A percentile compares a stretch with the other conserved stretches of the same genome.
Evolutionary conservation across 352 stramenopile species (phyloP).

Genomic region (Globisporangium radiosum): DNA sequence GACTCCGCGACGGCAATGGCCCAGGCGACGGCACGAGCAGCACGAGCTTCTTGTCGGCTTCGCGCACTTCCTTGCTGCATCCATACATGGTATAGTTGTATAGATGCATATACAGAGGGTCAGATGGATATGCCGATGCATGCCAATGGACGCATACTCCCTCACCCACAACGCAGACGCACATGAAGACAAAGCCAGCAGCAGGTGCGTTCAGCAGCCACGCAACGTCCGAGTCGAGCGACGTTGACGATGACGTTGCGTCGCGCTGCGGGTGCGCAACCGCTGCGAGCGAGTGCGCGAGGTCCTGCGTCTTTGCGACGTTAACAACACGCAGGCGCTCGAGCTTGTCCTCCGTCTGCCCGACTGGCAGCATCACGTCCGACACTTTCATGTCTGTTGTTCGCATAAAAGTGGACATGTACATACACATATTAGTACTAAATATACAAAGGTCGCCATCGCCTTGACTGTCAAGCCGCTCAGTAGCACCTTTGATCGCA

Average conservation of each 20-base stretch:
- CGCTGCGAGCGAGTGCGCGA: slow-evolving; percentile 67
- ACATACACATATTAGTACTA: neutral
- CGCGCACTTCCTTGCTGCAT: slow-evolving; percentile 65
- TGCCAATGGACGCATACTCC: slow-evolving; percentile 1
- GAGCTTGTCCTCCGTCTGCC: slow-evolving; percentile 63
- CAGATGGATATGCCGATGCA: neutral
- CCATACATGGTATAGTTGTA: neutral
- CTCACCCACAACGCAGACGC: slow-evolving; percentile 14
- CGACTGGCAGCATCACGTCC: slow-evolving; percentile 80
- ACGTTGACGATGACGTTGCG: slow-evolving; percentile 14
- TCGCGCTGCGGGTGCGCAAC: slow-evolving; percentile 45
- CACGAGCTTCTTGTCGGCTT: slow-evolving; percentile 72
- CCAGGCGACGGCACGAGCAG: slow-evolving; percentile 79
- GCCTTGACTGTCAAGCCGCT: too few species aligned
- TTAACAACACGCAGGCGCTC: slow-evolving; percentile 62
- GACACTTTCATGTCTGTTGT: slow-evolving; percentile 75
- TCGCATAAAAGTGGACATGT: neutral
- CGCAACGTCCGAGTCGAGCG: slow-evolving; percentile 37
- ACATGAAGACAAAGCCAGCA: slow-evolving; percentile 84
- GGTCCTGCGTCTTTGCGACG: slow-evolving; percentile 64
- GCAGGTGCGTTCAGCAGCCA: slow-evolving; percentile 56
- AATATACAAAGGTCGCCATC: neutral
- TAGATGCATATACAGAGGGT: neutral
- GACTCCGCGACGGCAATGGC: slow-evolving; percentile 66
- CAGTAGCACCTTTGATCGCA: slow-evolving; percentile 42